Evolutionary conservation across 2,329 filamentous ascomycete species (phyloP).

Genomic region (Fusarium solani-melongenae): DNA sequence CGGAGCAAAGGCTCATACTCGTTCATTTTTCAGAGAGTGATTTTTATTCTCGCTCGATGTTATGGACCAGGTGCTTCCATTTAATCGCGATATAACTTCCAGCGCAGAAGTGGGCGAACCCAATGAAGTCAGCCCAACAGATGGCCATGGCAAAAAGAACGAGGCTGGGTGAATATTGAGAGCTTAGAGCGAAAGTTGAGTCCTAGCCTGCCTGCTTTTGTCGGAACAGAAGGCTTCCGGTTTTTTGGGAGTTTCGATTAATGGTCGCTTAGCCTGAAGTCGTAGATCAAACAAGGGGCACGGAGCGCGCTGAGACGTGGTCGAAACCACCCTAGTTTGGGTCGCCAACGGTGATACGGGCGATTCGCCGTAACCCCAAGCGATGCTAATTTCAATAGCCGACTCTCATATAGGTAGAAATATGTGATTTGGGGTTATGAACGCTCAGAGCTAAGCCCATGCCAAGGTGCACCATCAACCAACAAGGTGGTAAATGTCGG

Average conservation of each 20-base stretch:
- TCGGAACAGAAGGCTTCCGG: constrained; percentile 31
- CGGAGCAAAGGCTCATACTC: neutral
- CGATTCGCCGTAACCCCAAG: neutral
- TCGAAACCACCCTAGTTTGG: constrained; percentile 39
- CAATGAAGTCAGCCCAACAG: neutral
- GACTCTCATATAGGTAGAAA: neutral
- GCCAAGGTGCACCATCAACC: neutral
- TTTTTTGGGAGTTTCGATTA: constrained; percentile 28
- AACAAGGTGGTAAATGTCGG: neutral
- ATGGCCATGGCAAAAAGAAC: neutral
- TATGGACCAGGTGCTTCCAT: neutral
- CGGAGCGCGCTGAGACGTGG: constrained; percentile 33
- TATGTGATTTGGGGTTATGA: neutral
- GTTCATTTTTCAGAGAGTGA: neutral
- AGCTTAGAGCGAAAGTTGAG: neutral
- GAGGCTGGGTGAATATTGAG: neutral
- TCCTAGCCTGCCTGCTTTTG: constrained; percentile 1
- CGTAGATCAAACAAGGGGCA: constrained; percentile 33
- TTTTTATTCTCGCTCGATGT: neutral
- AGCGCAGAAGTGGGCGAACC: neutral
- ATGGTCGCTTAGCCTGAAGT: constrained; percentile 34
- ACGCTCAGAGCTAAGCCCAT: neutral
- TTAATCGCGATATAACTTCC: neutral
- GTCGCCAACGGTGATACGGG: neutral
- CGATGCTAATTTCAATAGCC: neutral